Percentiles rank a stretch among this genome's conserved stretches.
phyloP scores from a whole-genome alignment of 2,329 filamentous ascomycete genomes.

The Alternaria atra region DNA sequence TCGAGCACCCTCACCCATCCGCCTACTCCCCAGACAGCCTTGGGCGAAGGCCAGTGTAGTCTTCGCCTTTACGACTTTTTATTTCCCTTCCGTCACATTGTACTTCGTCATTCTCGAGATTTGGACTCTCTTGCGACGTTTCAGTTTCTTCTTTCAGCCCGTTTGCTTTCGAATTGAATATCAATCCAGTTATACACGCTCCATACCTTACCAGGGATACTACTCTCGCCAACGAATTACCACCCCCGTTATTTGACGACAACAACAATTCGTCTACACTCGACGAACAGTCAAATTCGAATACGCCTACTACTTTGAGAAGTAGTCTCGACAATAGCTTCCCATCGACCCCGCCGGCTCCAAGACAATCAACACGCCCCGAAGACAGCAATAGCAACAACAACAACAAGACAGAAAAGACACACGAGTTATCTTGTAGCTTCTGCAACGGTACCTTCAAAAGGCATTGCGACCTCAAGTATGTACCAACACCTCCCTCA shows the following conservation, averaged over 20 bases:
- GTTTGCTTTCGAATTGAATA: neutral
- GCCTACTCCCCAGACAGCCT: neutral
- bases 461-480: neutral
- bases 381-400: neutral
- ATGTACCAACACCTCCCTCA: neutral
- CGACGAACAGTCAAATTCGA: neutral
- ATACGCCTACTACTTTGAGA: neutral
- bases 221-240: neutral
- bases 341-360: accelerated
- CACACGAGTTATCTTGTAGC: neutral
- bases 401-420: neutral
- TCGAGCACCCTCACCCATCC: no score
- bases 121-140: neutral
- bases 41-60: neutral
- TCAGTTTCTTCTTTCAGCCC: neutral
- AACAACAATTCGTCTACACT: neutral
- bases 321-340: neutral
- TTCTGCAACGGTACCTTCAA: accelerated
- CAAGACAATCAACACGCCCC: neutral
- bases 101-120: neutral
- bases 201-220: neutral
- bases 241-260: neutral
- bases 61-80: neutral
- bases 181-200: neutral
- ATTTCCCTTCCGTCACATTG: neutral